phyloP scores from a whole-genome alignment of 2,329 filamentous ascomycete species.

The Calonectria pauciramosa region DNA sequence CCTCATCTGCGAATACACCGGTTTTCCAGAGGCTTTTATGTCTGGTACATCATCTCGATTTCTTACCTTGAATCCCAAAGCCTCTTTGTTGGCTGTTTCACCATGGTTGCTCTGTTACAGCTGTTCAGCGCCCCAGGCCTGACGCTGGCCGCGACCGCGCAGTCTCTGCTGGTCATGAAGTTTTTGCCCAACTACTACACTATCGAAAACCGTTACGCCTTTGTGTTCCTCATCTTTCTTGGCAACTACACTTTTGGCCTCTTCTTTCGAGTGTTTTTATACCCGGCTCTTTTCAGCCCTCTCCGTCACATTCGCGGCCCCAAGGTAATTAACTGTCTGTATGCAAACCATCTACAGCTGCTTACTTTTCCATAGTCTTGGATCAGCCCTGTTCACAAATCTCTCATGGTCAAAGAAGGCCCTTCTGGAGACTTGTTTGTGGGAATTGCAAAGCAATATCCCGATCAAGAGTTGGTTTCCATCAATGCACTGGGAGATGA shows the following conservation, averaged over 20 bases:
- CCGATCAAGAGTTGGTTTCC: constrained; percentile 38
- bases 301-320: constrained; percentile 39
- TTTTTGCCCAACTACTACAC: constrained; percentile 39
- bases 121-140: constrained; percentile 32
- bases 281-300: constrained; percentile 40
- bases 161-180: constrained; percentile 47
- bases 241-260: constrained; percentile 39
- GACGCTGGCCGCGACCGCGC: constrained; percentile 35
- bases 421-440: constrained; percentile 44
- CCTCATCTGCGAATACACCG: neutral
- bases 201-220: constrained; percentile 29
- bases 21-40: neutral
- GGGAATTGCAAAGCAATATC: constrained; percentile 42
- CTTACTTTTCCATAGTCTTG: constrained; percentile 25
- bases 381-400: constrained; percentile 35
- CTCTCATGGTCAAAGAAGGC: constrained; percentile 36
- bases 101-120: constrained; percentile 32
- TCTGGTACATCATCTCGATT: too few relatives aligned
- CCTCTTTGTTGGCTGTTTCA: neutral
- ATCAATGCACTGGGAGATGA: constrained; percentile 36
- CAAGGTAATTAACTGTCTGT: constrained; percentile 24
- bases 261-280: constrained; percentile 35
- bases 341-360: neutral
- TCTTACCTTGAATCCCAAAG: too few relatives aligned
- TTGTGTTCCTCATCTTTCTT: constrained; percentile 25